phyloP scores from a whole-genome alignment of 345 rosid genomes.

The Citrus sp. region DNA sequence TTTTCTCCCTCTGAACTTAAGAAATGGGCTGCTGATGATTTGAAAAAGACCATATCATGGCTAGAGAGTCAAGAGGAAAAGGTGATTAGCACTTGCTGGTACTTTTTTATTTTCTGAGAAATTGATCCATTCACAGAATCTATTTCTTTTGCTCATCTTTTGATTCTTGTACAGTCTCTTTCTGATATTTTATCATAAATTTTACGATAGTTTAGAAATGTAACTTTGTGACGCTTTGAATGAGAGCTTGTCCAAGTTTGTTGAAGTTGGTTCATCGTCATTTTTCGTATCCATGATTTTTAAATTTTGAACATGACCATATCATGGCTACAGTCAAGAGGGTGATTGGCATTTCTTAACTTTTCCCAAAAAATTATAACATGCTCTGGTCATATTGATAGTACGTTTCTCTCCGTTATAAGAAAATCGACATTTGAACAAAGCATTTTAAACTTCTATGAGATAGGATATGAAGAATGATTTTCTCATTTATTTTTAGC shows the following conservation, averaged over 20 bases:
- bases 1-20: conserved; percentile 53
- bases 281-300: not conserved
- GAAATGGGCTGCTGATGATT: conserved; percentile 74
- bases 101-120: not conserved
- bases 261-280: not conserved
- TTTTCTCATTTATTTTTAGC: not conserved
- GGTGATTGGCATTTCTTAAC: not conserved
- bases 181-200: not conserved
- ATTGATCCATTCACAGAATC: not conserved
- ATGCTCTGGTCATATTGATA: not conserved
- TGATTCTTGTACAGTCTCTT: not conserved
- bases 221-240: not conserved
- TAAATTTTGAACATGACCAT: not conserved
- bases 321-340: not conserved
- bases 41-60: conserved; percentile 70
- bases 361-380: not conserved
- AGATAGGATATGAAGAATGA: not conserved
- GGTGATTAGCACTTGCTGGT: conserved; percentile 33
- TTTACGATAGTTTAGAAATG: not conserved
- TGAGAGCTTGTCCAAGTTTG: not conserved
- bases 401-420: not conserved
- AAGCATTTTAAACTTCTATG: not conserved
- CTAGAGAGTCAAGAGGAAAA: conserved; percentile 82
- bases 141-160: not conserved
- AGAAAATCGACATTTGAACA: not conserved